phyloP scores from a whole-genome alignment of 2,329 filamentous ascomycete genomes.

The Talaromyces sp. region DNA sequence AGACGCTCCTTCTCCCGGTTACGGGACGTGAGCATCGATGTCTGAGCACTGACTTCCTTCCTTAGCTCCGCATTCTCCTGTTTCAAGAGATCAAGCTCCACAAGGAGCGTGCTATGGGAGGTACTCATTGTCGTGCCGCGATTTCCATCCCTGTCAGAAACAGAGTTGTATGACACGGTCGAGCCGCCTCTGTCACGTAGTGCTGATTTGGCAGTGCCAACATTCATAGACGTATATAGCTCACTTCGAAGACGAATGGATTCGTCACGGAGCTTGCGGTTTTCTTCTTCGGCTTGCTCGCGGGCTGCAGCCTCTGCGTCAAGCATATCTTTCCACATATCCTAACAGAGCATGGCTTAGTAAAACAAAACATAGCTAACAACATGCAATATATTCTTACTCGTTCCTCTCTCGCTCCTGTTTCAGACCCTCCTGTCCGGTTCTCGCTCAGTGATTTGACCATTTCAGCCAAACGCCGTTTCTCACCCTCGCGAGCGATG shows the following conservation, averaged over 20 bases:
- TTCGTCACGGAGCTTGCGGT: slow-evolving; percentile 80
- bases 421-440: slow-evolving; percentile 51
- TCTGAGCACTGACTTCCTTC: slow-evolving; percentile 91
- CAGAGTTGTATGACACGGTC: slow-evolving; percentile 41
- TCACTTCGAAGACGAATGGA: slow-evolving; percentile 67
- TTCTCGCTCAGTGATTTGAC: slow-evolving; percentile 66
- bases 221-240: slow-evolving; percentile 24
- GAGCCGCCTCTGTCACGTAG: slow-evolving; percentile 41
- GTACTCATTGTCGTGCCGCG: slow-evolving; percentile 55
- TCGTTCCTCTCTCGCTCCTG: slow-evolving; percentile 53
- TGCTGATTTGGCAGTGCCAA: slow-evolving; percentile 33
- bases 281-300: slow-evolving; percentile 89
- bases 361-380: not conserved
- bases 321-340: slow-evolving; percentile 93
- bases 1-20: slow-evolving; percentile 93
- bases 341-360: slow-evolving; percentile 47
- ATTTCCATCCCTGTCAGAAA: slow-evolving; percentile 38
- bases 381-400: slow-evolving; percentile 33
- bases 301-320: slow-evolving; percentile 87
- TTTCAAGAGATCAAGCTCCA: slow-evolving; percentile 81
- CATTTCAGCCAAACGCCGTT: slow-evolving; percentile 80
- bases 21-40: slow-evolving; percentile 93
- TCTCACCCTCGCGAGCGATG: slow-evolving; percentile 78
- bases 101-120: slow-evolving; percentile 70
- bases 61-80: slow-evolving; percentile 92